Evolutionary conservation across 2,329 filamentous ascomycete genomes (phyloP), one percentile per base, ranked within the genome.

Genomic region (Fusarium illudens): DNA sequence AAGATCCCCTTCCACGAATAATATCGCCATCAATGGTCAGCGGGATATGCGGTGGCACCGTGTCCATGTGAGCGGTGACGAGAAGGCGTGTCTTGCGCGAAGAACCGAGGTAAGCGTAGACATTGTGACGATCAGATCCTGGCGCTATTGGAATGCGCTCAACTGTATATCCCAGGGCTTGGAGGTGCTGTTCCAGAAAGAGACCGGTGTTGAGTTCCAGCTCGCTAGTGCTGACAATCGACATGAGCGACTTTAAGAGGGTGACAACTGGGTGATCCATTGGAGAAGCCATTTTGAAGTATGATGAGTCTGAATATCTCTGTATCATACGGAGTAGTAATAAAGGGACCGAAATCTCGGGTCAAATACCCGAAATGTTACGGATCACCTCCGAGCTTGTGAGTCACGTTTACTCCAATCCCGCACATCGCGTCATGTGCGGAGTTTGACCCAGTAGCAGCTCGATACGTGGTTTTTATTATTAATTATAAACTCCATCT

Each of bases 51-150:
- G 90, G 90, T 1, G 90, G 89, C 0, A 91, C 88, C 7, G 84
- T 85, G 74, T 96, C 93, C 75, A 95, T 93, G 77, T 96, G 92
- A 51, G 89, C 92, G 0, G 88, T 62, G 12, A 77, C 71, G 1
- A 79, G 79, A 27, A 76, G 70, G 11, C 78, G 72, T 7, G 76
- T 73, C 36, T 75, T 70, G 29, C 75, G 71, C n/a, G 65, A 52
- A 22, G 69, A 62, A 3, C 77, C 78, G 5, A 80, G 68, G 65
- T 80, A 80, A 7, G 79, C 79, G 71, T 80, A 80, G 57, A 80
- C 75, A 71, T 81, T 81, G 56, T 77, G 73, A 15, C 78, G 75
- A 20, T 73, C 70, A 8, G 76, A 78, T 15, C 60, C 72, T 4
- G 73, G 67, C 4, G 70, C 62, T 51, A 80, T 78, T 25, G 77